Conservation (phyloP, 225 moss, liverwort and hornwort species). For the Rhytidiadelphus loreus region DNA sequence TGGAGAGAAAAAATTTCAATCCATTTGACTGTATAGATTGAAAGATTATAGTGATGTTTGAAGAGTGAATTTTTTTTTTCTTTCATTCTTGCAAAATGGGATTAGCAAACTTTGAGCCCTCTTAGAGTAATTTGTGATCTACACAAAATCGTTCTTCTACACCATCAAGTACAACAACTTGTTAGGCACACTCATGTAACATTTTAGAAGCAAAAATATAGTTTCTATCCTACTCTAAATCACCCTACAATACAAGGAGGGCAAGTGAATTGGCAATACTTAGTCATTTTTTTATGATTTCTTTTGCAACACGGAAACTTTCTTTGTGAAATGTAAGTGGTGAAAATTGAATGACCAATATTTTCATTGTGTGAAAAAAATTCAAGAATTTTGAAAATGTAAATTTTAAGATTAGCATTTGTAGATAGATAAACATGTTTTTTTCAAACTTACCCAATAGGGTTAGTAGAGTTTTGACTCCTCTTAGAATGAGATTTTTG, state of each 20-base stretch:
- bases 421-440: not conserved
- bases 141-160: not conserved
- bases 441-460: rapidly evolving
- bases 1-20: rapidly evolving
- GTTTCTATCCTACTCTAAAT: not conserved
- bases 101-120: not conserved
- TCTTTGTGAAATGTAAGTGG: rapidly evolving
- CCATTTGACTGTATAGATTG: rapidly evolving
- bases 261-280: too few relatives aligned
- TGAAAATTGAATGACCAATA: not conserved
- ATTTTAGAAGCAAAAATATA: not conserved
- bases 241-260: not conserved
- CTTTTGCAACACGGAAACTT: not conserved
- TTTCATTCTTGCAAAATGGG: rapidly evolving
- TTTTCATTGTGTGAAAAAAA: not conserved
- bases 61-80: too few relatives aligned
- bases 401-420: not conserved
- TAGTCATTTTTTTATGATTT: not conserved
- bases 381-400: not conserved
- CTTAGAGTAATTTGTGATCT: too few relatives aligned
- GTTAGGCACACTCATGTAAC: not conserved
- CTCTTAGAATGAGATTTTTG: not conserved
- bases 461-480: not conserved
- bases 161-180: not conserved
- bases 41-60: not conserved